Evolutionary conservation across 2,329 filamentous ascomycete species (phyloP).

Genomic region (Cladobotryum protrusum): DNA sequence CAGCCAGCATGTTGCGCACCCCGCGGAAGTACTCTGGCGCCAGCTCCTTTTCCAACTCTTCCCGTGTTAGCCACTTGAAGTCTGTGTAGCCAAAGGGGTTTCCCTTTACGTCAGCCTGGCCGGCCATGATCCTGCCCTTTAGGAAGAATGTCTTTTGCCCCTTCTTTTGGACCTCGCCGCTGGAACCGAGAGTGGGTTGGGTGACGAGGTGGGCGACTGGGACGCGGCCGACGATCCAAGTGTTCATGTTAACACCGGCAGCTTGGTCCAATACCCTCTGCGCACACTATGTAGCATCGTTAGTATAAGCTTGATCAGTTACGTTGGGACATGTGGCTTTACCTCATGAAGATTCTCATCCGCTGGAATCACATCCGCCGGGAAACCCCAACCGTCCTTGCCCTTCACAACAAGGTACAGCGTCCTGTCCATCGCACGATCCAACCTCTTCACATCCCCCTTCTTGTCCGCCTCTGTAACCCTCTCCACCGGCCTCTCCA

Average conservation of each 20-base stretch:
- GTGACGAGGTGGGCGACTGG: constrained; percentile 75
- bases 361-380: constrained; percentile 59
- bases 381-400: constrained; percentile 76
- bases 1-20: constrained; percentile 77
- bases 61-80: constrained; percentile 88
- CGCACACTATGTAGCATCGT: constrained; percentile 57
- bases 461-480: constrained; percentile 71
- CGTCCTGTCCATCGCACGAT: constrained; percentile 72
- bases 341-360: constrained; percentile 81
- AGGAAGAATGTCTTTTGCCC: constrained; percentile 92
- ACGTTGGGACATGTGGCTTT: constrained; percentile 26
- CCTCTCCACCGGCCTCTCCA: constrained; percentile 65
- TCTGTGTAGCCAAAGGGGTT: constrained; percentile 71
- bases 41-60: constrained; percentile 71
- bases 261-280: constrained; percentile 69
- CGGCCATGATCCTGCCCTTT: constrained; percentile 93
- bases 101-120: constrained; percentile 73
- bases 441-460: constrained; percentile 70
- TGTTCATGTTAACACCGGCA: constrained; percentile 95
- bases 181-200: constrained; percentile 41
- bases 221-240: constrained; percentile 88
- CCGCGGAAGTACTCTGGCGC: constrained; percentile 62
- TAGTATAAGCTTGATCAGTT: background rate
- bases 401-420: constrained; percentile 82
- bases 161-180: constrained; percentile 36